phyloP scores from a whole-genome alignment of 2,329 filamentous ascomycete genomes.

The Nannizzia gypsea region DNA sequence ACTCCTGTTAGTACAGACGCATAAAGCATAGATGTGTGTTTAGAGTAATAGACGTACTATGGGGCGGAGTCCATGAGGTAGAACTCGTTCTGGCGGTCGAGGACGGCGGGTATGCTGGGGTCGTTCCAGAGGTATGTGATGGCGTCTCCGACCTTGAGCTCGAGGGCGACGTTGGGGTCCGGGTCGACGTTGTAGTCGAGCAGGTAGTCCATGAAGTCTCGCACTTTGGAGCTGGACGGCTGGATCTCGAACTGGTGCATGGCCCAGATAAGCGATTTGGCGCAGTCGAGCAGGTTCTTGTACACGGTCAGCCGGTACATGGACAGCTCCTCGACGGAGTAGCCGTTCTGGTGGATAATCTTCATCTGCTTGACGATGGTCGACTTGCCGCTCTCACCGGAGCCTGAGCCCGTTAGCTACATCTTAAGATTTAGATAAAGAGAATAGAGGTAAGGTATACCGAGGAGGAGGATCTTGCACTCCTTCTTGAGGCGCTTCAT shows the following conservation, averaged over 20 bases:
- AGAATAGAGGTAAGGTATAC: conserved; percentile 43
- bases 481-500: conserved; percentile 83
- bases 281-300: conserved; percentile 96
- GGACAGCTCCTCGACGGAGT: conserved; percentile 83
- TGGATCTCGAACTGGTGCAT: conserved; percentile 87
- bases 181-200: conserved; percentile 81
- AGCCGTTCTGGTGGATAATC: conserved; percentile 97
- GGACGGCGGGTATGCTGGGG: conserved; percentile 64
- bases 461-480: conserved; percentile 95
- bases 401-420: conserved; percentile 47
- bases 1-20: conserved; percentile 6
- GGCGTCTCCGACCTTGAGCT: conserved; percentile 67
- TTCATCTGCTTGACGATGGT: conserved; percentile 99
- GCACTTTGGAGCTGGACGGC: conserved; percentile 58
- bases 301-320: conserved; percentile 94
- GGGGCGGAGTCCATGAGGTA: conserved; percentile 98
- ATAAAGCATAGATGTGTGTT: not conserved
- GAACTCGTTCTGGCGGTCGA: conserved; percentile 94
- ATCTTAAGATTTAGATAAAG: not conserved
- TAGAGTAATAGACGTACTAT: conserved; percentile 62
- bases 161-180: conserved; percentile 74
- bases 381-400: conserved; percentile 96
- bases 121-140: conserved; percentile 85
- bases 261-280: conserved; percentile 79
- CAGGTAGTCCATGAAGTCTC: conserved; percentile 65